Base-by-base conservation (phyloP, 1,284 basidiomycete species). In the Cutaneotrichosporon arboriforme region DNA sequence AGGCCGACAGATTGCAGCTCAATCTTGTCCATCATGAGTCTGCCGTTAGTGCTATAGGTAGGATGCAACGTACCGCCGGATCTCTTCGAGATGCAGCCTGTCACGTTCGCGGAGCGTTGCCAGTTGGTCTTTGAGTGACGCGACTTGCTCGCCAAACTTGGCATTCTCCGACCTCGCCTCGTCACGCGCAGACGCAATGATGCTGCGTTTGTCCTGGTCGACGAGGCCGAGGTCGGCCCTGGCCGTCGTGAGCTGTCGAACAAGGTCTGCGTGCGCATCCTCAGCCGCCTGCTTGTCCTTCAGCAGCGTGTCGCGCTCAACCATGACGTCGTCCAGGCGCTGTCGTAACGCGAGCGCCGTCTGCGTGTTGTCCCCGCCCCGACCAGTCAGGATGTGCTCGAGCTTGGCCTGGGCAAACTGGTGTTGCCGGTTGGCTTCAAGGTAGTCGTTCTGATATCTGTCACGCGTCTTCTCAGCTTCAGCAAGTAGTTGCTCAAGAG, bases 401-500 rank as follows among this genome's bases (percentile, higher is more conserved):
- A 97, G 75, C 66, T 90, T 82, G 46, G 84, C 83, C 68, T 89
- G 84, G 23, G 94, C 72, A 3, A 88, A 80, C 21, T 96, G 79
- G 69, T 86, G 87, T 73, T 88, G 86, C 22, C 89, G 80, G 71
- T 93, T 90, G 22, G 87, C 86, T 3, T 83, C 80, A 10, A 97
- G 78, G 69, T 93, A 96, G 69, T 97, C 92, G 13, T 79, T 77
- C 74, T 97, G 91, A 65, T 97, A 97, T 23, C 89, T 80, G 35
- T 83, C 79, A 76, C 94, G 93, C 83, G 90, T 87, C 59, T 87
- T 80, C 61, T 88, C 90, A 34, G 91, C 86, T 65, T 97, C 93
- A 48, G 91, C 88, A 47, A 97, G 78, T 54, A 96, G 76, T 62
- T 90, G 92, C 76, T 97, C 90, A 36, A 97, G 77, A 8, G 94